Evolutionary conservation across 2,329 filamentous ascomycete species (phyloP).

Genomic region (Cordyceps fumosorosea): DNA sequence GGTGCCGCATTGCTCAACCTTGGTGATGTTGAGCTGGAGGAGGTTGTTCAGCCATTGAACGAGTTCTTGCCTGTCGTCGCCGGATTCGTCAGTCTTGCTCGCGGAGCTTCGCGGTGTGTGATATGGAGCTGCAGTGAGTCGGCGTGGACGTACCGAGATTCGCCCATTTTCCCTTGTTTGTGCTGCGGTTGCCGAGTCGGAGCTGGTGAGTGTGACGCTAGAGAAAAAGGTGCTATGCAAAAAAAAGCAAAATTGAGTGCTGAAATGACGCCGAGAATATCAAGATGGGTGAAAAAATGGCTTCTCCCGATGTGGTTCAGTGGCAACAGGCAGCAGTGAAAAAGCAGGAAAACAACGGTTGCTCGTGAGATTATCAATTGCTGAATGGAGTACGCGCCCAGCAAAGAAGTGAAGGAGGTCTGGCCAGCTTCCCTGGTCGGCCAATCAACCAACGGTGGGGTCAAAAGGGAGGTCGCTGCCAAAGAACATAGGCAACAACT

Average conservation of each 20-base stretch:
- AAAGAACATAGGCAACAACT: neutral
- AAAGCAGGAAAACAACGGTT: conserved; percentile 1
- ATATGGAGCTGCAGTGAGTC: conserved; percentile 5
- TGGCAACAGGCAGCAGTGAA: conserved; percentile 1
- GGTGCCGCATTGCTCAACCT: conserved; percentile 98
- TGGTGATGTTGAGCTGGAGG: conserved; percentile 94
- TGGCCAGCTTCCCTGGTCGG: conserved; percentile 9
- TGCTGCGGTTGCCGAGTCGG: conserved; percentile 11
- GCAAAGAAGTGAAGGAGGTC: neutral
- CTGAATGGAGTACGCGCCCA: conserved; percentile 10
- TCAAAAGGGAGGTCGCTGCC: neutral
- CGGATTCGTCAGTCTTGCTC: neutral
- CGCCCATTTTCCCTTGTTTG: conserved; percentile 37
- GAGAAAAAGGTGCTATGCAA: conserved; percentile 14
- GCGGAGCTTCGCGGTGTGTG: neutral
- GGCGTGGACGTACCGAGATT: conserved; percentile 36
- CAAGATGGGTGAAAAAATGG: neutral
- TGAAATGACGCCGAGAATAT: neutral
- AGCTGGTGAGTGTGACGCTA: conserved; percentile 13
- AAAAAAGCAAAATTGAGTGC: conserved; percentile 4
- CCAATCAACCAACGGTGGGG: conserved; percentile 26
- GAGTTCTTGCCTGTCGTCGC: conserved; percentile 73
- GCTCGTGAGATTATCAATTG: conserved; percentile 13
- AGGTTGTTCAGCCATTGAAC: conserved; percentile 96
- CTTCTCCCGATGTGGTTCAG: neutral